Percentiles rank a stretch among this genome's conserved stretches.
Evolutionary conservation across 306 rosid genomes (phyloP).

Genomic region (Begonia loranthoides): DNA sequence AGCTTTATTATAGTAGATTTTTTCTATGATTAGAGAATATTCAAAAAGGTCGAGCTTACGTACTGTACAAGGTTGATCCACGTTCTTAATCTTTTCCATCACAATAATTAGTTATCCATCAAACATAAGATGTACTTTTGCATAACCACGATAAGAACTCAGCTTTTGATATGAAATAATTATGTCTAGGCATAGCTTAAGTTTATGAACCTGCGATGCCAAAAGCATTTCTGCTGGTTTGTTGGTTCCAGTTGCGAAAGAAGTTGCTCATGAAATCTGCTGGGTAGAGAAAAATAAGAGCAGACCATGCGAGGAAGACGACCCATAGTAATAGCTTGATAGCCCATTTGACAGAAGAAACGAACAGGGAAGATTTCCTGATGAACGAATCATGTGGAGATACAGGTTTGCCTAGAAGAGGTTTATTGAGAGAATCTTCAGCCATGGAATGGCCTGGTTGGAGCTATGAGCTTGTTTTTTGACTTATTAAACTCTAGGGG

Average conservation of each 20-base stretch:
- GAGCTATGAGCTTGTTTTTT: no score
- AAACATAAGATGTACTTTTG: not conserved
- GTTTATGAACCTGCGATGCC: slow-evolving; percentile 42
- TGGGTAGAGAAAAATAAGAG: slow-evolving; percentile 39
- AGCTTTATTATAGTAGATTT: no score
- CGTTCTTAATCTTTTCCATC: not conserved
- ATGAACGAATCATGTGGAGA: not conserved
- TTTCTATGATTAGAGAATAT: no score
- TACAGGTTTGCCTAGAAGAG: no score
- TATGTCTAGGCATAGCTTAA: not conserved
- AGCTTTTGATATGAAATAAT: not conserved
- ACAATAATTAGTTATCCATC: not conserved
- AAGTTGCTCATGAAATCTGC: slow-evolving; percentile 14
- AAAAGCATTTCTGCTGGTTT: slow-evolving; percentile 20
- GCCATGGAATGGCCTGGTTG: no score
- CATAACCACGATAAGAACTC: not conserved
- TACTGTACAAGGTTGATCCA: no score
- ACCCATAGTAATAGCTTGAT: slow-evolving; percentile 33
- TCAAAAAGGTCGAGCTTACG: no score
- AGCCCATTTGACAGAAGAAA: slow-evolving; percentile 28
- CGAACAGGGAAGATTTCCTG: slow-evolving; percentile 15
- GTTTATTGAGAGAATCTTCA: no score
- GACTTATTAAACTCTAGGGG: no score
- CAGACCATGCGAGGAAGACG: slow-evolving; percentile 41
- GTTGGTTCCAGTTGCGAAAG: slow-evolving; percentile 12